Base-by-base conservation (phyloP, 257 asterid genomes). In the Capsicum baccatum region DNA sequence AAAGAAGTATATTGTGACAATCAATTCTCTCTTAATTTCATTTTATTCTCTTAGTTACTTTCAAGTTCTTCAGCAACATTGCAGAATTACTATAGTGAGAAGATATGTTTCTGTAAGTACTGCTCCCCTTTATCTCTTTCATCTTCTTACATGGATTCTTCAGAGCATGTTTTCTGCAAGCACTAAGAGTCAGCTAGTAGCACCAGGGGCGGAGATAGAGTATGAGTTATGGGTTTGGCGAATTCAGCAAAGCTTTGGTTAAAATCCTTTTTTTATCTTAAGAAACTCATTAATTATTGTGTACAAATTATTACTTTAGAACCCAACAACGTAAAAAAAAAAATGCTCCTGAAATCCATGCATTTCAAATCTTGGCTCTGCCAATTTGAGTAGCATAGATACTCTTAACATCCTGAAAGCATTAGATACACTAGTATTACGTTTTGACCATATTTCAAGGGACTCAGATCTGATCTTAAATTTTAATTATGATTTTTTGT, bases 21-120 rank as follows among this genome's bases (percentile, higher is more conserved):
- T 76, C 64, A 26, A 33, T 48, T 54, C 81, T 76, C 14, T 76
- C 79, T 42, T 26, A 76, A 26, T 26, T 26, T 76, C 63, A 76
- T 76, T 50, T 76, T 54, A 42, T 26, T 54, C 50, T 54, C 64
- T 26, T 54, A 48, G 48, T 76, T 33, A 54, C 64, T 26, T 15
- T 54, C 26, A 76, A 76, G 15, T 26, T 76, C 64, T 52, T 76
- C 81, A 76, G 64, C 47, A 76, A 26, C 44, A 52, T 52, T 26
- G 64, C 64, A 26, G 81, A 76, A 33, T 76, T 76, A 76, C 64
- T 76, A 8, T 76, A 76, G 4, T 52, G 81, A 54, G 50, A 76
- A 76, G 81, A 26, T 74, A 74, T 26, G 44, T 14, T 76, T 52
- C 64, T 76, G 81, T 13, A 52, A 21, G 81, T 54, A 52, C 6